Evolutionary conservation across 140 eudicot genomes (phyloP), one percentile per base, ranked within the genome.

Genomic region (Anethum foeniculum): DNA sequence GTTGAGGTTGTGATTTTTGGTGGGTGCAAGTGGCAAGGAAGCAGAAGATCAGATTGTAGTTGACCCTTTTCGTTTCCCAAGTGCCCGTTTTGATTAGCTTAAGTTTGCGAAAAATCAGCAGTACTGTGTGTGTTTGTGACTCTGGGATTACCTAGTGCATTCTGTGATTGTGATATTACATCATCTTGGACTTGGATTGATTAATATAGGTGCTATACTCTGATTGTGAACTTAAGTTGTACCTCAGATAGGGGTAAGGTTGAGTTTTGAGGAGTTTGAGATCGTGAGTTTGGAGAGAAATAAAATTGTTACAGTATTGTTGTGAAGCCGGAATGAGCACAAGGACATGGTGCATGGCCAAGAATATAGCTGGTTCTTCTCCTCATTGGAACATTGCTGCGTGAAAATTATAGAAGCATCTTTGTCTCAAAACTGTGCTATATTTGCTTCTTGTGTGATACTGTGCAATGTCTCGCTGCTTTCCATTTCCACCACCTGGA

Each of bases 401-500:
- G 41, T 79, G 85, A 77, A 81, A 84, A 62, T 86, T 82, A 18
- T 77, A 73, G 77, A 85, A 87, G 88, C 72, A 43, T 75, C 77
- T 87, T 85, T 62, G 43, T 85, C 87, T 80, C 64, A 34, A 13
- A 36, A 79, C 30, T 51, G 79, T 88, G 71, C 28, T 68, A 32
- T 54, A 75, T 85, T 81, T 74, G 71, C 52, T 84, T 83, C 39
- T 80, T 68, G 48, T 75, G 72, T 62, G 52, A 15, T 60, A 44
- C 77, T 80, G 82, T 82, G 92, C 95, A 65, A 93, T 93, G 98
- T 93, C 98, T 87, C 96, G 98, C 87, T 93, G 98, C 97, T 91
- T 91, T 87, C 97, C 98, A n/a, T 93, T 91, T 85, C 98, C 98
- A 71, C 98, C 98, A 51, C 98, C 97, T 34, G 98, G 98, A 85